These are phyloP conservation scores for Sugiyamaella japonica DNA, from an alignment of 1,139 yeast genomes.

Conservation along the genomic window DNA sequence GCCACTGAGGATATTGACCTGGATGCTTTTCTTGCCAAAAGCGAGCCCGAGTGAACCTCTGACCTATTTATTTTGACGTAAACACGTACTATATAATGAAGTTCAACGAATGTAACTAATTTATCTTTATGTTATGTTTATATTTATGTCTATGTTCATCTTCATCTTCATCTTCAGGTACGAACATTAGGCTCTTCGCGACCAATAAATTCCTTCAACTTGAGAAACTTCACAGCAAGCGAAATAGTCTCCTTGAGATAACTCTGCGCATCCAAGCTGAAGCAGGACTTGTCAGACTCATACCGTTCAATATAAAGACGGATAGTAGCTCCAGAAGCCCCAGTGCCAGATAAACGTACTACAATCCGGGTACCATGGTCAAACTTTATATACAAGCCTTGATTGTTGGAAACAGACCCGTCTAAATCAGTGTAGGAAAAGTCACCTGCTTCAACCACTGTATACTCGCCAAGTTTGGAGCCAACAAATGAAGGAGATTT, in stretches of 20 bases:
- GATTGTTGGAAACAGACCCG: constrained; percentile 87
- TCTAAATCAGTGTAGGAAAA: constrained; percentile 93
- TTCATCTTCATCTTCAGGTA: constrained; percentile 49
- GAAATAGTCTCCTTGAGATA: constrained; percentile 64
- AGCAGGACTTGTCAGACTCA: constrained; percentile 57
- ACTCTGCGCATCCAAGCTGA: constrained; percentile 60
- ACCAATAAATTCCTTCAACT: constrained; percentile 73
- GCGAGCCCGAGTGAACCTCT: not conserved
- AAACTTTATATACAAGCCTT: constrained; percentile 85
- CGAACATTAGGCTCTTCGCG: constrained; percentile 86
- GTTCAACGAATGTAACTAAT: not conserved
- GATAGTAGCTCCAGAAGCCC: constrained; percentile 97
- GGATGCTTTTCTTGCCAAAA: constrained; percentile 22
- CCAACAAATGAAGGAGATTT: constrained; percentile 48
- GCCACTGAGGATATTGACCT: constrained; percentile 25
- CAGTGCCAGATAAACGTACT: constrained; percentile 94
- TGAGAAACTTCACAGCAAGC: constrained; percentile 64
- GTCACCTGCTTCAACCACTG: constrained; percentile 75
- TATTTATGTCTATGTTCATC: not conserved
- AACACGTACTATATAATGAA: no score
- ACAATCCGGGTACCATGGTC: constrained; percentile 83
- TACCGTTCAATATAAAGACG: constrained; percentile 89
- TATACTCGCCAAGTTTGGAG: constrained; percentile 48
- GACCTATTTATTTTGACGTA: not conserved
- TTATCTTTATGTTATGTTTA: not conserved